phyloP scores from a whole-genome alignment of 371 early-diverging fungal species.

The Mucor circinelloides region DNA sequence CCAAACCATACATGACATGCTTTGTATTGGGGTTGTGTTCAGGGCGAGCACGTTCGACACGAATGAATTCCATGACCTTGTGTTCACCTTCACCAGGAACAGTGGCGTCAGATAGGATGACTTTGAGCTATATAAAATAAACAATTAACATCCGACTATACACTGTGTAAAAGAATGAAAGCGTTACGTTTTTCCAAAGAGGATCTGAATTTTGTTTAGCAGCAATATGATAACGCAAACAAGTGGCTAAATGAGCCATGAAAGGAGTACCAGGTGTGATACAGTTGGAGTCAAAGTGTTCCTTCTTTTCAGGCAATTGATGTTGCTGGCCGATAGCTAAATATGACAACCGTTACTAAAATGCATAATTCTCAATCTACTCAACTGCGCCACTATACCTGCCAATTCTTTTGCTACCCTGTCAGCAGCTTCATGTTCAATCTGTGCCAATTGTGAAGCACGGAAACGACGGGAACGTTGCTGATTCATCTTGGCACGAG shows the following conservation, averaged over 20 bases:
- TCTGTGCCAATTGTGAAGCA: slow-evolving; percentile 84
- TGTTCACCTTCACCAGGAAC: slow-evolving; percentile 99
- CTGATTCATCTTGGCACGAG: slow-evolving; percentile 99
- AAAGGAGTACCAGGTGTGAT: slow-evolving; percentile 99
- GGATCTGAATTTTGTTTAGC: slow-evolving; percentile 87
- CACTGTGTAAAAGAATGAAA: not conserved
- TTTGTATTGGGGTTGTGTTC: slow-evolving; percentile 88
- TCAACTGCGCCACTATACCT: slow-evolving; percentile 34
- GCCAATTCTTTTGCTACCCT: slow-evolving; percentile 64
- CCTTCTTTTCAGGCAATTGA: slow-evolving; percentile 59
- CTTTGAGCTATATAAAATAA: slow-evolving; percentile 65
- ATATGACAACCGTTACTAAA: not conserved
- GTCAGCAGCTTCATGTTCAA: slow-evolving; percentile 75
- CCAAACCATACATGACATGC: slow-evolving; percentile 98
- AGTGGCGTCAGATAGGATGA: slow-evolving; percentile 93
- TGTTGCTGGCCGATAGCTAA: slow-evolving; percentile 54
- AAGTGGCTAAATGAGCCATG: slow-evolving; percentile 91
- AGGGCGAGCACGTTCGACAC: slow-evolving; percentile 78
- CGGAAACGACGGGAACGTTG: slow-evolving; percentile 98
- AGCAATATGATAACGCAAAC: slow-evolving; percentile 89
- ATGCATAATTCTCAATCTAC: not conserved
- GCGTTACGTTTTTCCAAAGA: slow-evolving; percentile 84
- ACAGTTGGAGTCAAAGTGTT: slow-evolving; percentile 96
- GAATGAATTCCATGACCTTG: slow-evolving; percentile 99
- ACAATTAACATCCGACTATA: not conserved